Base-by-base conservation (phyloP, 2,329 filamentous ascomycete genomes). In the Fusarium floridanum region DNA sequence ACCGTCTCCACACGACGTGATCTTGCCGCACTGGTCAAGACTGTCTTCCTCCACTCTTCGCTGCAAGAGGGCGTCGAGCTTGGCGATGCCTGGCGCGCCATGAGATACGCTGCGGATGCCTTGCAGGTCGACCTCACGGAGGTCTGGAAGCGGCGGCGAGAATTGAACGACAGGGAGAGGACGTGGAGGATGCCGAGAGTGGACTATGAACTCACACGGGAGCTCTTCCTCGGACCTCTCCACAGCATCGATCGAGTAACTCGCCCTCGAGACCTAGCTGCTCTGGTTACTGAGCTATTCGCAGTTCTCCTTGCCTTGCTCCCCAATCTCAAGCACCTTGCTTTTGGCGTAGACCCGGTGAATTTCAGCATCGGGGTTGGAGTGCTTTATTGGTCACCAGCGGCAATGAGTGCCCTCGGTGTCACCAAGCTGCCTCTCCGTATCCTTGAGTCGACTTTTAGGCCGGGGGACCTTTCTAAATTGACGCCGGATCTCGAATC, bases 11-110 rank as follows among this genome's bases (percentile, higher is more conserved):
- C 48, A n/a, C 55, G 61, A 2, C 61, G n/a, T 1, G 65, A 72
- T 36, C 74, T 72, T 14, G 70, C 66, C 9, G 39, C n/a, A 7
- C 56, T 62, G n/a, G 70, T 64, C 16, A 68, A 65, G 34, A 57
- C 36, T 10, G 20, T 36, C 20, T 65, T 59, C 29, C 48, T 50
- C 17, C 36, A 64, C 4, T 29, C 41, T 45, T 9, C 3, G 32
- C 16, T 37, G 53, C 41, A 2, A 20, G 34, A 11, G 12, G 45
- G 45, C 9, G 11, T 67, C 17, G 20, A 56, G 2, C 22, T 34
- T 9, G 29, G 45, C 9, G 61, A 67, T 7, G 66, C 69, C 11
- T 45, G 53, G 27, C 39, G 24, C n/a, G 50, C 39, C 6, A 70
- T 71, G 29, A 6, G 20, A 17, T 48, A 62, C 22, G 37, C 48